A percentile compares a stretch with the other conserved stretches of the same genome.
phyloP scores from a whole-genome alignment of 2,329 filamentous ascomycete genomes.

The Aureobasidium sp. region DNA sequence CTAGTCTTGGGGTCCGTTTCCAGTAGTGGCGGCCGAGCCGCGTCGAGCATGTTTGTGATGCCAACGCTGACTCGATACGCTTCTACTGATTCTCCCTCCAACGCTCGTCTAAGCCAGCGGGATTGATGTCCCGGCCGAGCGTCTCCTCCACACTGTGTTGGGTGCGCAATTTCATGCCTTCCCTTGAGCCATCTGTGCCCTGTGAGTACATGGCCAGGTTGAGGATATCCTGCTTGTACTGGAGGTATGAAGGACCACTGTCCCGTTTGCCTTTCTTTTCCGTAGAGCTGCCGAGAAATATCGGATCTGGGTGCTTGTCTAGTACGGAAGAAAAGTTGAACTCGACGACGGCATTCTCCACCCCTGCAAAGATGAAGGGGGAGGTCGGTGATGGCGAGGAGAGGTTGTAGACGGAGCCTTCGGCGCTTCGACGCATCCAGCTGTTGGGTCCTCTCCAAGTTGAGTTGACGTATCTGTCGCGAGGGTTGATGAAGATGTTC shows the following conservation, averaged over 20 bases:
- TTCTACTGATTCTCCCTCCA: conserved; percentile 26
- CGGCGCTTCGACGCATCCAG: conserved; percentile 23
- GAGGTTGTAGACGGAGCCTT: conserved; percentile 43
- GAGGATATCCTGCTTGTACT: conserved; percentile 32
- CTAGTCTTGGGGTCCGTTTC: neutral
- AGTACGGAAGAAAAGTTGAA: conserved; percentile 38
- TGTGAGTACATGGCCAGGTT: conserved; percentile 44
- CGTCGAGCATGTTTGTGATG: neutral
- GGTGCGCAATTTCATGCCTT: conserved; percentile 35
- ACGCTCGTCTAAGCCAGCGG: conserved; percentile 30
- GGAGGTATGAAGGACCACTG: conserved; percentile 14
- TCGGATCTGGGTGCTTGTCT: conserved; percentile 39
- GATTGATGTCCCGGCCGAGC: conserved; percentile 17
- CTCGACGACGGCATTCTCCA: conserved; percentile 40
- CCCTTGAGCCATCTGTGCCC: conserved; percentile 23
- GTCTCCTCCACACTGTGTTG: conserved; percentile 32
- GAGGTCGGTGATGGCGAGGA: conserved; percentile 40
- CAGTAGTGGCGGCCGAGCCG: neutral
- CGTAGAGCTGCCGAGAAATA: neutral
- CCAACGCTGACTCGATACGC: neutral
- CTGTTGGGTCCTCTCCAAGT: conserved; percentile 22
- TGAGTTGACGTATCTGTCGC: conserved; percentile 19
- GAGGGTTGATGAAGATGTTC: conserved; percentile 42
- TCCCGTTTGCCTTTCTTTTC: neutral
- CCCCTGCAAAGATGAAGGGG: conserved; percentile 41